phyloP scores from a whole-genome alignment of 768 basidiomycete genomes.

The Suillus cothurnatus region DNA sequence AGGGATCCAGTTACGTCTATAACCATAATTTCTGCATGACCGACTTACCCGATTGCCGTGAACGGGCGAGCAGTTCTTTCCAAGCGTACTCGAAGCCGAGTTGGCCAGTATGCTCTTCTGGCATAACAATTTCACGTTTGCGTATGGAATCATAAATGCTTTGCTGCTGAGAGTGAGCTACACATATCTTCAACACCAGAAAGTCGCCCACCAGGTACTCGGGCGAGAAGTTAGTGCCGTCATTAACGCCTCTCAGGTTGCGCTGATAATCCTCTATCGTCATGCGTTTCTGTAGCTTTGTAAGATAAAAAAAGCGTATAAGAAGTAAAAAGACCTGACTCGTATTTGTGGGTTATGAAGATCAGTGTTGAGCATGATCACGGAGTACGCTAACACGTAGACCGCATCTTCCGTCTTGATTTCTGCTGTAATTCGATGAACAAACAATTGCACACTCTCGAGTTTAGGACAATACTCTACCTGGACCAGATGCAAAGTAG shows the following conservation, averaged over 20 bases:
- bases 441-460: conserved; percentile 7
- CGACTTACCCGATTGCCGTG: conserved; percentile 71
- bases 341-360: conserved; percentile 92
- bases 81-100: conserved; percentile 98
- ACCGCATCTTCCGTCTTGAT: conserved; percentile 91
- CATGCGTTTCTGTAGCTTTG: conserved; percentile 82
- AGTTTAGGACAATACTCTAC: conserved; percentile 43
- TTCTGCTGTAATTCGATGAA: conserved; percentile 55
- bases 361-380: conserved; percentile 99
- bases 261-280: conserved; percentile 90
- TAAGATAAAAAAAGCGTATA: conserved; percentile 9
- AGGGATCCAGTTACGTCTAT: conserved; percentile 22
- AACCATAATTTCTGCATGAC: conserved; percentile 39
- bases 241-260: conserved; percentile 93
- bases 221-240: conserved; percentile 75
- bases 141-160: conserved; percentile 93
- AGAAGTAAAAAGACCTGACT: conserved; percentile 45
- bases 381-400: conserved; percentile 91
- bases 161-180: conserved; percentile 51
- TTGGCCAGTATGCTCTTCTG: conserved; percentile 95
- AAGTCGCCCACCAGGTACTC: conserved; percentile 73
- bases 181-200: background rate
- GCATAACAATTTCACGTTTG: conserved; percentile 94
- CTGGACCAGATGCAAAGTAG: conserved; percentile 85
- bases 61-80: conserved; percentile 89